These are phyloP conservation scores for Malus sieversii DNA, from an alignment of 306 rosid species.

Conservation along the genomic window DNA sequence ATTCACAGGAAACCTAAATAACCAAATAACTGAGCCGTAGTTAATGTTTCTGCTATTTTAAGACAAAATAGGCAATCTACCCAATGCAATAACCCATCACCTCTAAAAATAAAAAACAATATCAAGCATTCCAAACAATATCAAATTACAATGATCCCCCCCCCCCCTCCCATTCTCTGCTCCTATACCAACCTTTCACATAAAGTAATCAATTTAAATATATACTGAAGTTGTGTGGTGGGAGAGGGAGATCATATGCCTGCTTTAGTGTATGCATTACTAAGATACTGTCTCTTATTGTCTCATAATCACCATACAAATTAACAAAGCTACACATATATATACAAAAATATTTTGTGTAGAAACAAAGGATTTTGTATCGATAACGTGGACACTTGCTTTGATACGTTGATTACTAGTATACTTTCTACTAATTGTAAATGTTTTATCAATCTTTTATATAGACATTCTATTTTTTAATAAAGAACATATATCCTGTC, in stretches of 20 bases:
- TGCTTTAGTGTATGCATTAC: slow-evolving; percentile 41
- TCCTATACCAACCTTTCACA: slow-evolving; percentile 9
- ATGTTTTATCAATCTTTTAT: neutral
- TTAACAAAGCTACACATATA: slow-evolving; percentile 4
- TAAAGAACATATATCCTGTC: neutral
- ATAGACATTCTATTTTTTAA: neutral
- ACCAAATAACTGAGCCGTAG: slow-evolving; percentile 22
- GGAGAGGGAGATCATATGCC: slow-evolving; percentile 36
- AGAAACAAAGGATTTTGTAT: too few relatives aligned
- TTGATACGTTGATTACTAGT: neutral
- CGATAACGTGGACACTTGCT: too few relatives aligned
- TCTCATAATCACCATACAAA: slow-evolving; percentile 25
- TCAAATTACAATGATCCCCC: slow-evolving; percentile 23
- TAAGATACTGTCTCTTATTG: slow-evolving; percentile 40
- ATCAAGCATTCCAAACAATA: slow-evolving; percentile 52
- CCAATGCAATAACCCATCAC: slow-evolving; percentile 20
- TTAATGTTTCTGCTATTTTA: slow-evolving; percentile 32
- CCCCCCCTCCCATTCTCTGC: slow-evolving; percentile 4
- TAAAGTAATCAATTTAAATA: neutral
- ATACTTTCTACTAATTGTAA: neutral
- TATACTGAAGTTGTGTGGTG: slow-evolving; percentile 2
- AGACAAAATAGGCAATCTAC: slow-evolving; percentile 46
- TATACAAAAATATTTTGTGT: too few relatives aligned
- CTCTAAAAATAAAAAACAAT: slow-evolving; percentile 17
- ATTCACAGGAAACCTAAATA: slow-evolving; percentile 37